Base-by-base conservation (phyloP, 2,329 filamentous ascomycete genomes). In the Dryadomyces quercus-mongolicae region DNA sequence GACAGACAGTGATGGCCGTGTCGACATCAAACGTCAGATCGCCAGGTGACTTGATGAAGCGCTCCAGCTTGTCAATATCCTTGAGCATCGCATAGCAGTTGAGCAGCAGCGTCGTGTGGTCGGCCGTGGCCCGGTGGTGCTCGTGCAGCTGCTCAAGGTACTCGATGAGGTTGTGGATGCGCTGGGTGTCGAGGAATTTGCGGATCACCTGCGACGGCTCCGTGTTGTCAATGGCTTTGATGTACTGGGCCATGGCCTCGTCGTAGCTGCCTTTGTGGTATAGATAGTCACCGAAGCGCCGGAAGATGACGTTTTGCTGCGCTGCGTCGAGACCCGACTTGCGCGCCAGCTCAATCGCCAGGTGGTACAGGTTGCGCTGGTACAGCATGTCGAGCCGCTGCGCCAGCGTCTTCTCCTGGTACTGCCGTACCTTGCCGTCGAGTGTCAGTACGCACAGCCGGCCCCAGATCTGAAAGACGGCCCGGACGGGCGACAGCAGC, bases 41-140 rank as follows among this genome's bases (percentile, higher is more conserved):
- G 2, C 88, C 90, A 0, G 92, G 91, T 31, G 90, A 91, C 65
- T 95, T 95, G 70, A 98, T 98, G 61, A 98, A 98, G 22, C 86
- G 86, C 64, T 98, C 92, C 7, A 98, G 76, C 70, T 98, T 98
- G 55, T 90, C 86, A 5, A 95, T 92, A 65, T 98, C 93, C 67
- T 98, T 98, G 16, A 97, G 73, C 65, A 98, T 98, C 0, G 93
- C 93, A 65, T 98, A 98, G 69, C 93, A 98, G 66, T 98, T 98
- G 46, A 98, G 73, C 0, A 98, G 75, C 12, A 98, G 73, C 0
- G 93, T 98, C 0, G 93, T 98, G 62, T 98, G 93, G 60, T 98
- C 93, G 1, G 90, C 85, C 2, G 92, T 96, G 0, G 93, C 94
- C 65, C 85, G 92, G 63, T 92, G 84, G 62, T 94, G 89, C 58